A percentile compares a stretch with the other conserved stretches of the same genome.
phyloP scores from a whole-genome alignment of 2,329 filamentous ascomycete genomes.

The Dendryphion nanum region DNA sequence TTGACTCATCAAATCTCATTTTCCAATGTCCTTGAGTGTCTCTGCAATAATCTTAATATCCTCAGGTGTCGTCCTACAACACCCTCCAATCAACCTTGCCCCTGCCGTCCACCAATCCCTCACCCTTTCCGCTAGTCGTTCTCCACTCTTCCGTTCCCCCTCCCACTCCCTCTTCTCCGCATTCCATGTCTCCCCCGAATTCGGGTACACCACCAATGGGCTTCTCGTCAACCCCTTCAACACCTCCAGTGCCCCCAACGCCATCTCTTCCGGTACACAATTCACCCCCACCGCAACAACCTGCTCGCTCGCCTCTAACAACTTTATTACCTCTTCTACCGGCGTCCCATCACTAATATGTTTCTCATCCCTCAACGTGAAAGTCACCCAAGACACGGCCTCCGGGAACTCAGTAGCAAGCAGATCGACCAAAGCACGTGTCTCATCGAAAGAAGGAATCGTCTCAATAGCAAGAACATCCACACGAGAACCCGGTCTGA shows the following conservation, averaged over 20 bases:
- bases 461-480: slow-evolving; percentile 49
- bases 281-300: slow-evolving; percentile 48
- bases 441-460: slow-evolving; percentile 43
- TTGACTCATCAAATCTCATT: no score
- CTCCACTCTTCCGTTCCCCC: slow-evolving; percentile 22
- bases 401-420: slow-evolving; percentile 38
- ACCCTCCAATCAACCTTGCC: slow-evolving; percentile 47
- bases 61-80: slow-evolving; percentile 46
- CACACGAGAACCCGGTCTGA: slow-evolving; percentile 42
- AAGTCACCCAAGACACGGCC: slow-evolving; percentile 42
- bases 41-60: slow-evolving; percentile 38
- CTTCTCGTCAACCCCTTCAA: slow-evolving; percentile 30
- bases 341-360: slow-evolving; percentile 45
- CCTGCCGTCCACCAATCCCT: slow-evolving; percentile 36
- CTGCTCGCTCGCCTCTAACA: slow-evolving; percentile 28
- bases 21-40: no score
- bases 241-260: slow-evolving; percentile 30
- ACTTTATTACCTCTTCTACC: slow-evolving; percentile 27
- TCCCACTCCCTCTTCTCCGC: slow-evolving; percentile 39
- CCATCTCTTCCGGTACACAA: slow-evolving; percentile 41
- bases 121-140: slow-evolving; percentile 24
- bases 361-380: slow-evolving; percentile 38
- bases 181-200: slow-evolving; percentile 49
- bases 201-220: slow-evolving; percentile 44
- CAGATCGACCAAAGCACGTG: slow-evolving; percentile 39